These are phyloP conservation scores for Cicer pinnatifidum DNA, from an alignment of 306 rosid species.

Conservation along the genomic window DNA sequence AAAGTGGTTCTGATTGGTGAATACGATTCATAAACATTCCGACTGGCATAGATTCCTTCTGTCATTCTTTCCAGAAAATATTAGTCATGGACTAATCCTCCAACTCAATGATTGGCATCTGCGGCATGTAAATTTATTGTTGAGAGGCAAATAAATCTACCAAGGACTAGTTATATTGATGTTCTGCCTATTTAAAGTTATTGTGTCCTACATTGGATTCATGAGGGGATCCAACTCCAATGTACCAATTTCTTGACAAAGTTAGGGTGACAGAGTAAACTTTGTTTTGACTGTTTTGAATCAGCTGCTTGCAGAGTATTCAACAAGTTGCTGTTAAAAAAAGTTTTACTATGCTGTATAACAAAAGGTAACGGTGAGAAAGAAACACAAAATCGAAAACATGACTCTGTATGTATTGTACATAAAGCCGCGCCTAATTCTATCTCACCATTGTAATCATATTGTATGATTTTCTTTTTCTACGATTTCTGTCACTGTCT, in stretches of 20 bases:
- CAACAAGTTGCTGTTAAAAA: background rate
- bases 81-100: background rate
- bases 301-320: background rate
- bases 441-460: conserved; percentile 21
- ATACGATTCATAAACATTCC: background rate
- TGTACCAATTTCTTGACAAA: background rate
- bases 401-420: conserved; percentile 36
- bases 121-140: too few relatives aligned
- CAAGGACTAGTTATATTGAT: background rate
- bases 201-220: too few relatives aligned
- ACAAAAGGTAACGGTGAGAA: background rate
- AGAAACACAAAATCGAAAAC: background rate
- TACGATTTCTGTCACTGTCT: background rate
- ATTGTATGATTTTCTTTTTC: background rate
- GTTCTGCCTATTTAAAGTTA: too few relatives aligned
- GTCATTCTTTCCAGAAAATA: background rate
- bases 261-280: background rate
- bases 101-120: background rate
- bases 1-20: background rate
- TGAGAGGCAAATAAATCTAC: background rate
- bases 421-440: conserved; percentile 52
- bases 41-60: background rate
- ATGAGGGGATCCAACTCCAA: background rate
- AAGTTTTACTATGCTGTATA: background rate
- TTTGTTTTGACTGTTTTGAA: background rate